These are phyloP conservation scores for Trichoderma sp. DNA, from an alignment of 2,329 filamentous ascomycete genomes.

Conservation along the genomic window DNA sequence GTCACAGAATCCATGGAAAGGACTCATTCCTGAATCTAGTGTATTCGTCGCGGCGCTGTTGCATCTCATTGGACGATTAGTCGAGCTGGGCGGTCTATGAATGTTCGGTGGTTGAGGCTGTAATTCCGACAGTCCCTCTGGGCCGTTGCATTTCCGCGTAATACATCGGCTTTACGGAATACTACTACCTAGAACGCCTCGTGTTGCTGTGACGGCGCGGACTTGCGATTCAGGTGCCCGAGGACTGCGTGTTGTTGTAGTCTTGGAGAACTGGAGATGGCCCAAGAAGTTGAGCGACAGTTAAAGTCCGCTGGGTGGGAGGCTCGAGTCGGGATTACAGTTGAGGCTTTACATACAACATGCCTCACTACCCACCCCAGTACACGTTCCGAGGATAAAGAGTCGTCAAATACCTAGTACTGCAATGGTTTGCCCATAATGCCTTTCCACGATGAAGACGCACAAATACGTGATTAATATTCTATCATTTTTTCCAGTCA, in stretches of 20 bases:
- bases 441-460: neutral
- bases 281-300: too few species aligned
- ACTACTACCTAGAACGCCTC: too few species aligned
- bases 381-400: neutral
- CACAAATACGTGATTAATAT: constrained; percentile 24
- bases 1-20: too few species aligned
- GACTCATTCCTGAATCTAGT: too few species aligned
- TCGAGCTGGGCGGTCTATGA: too few species aligned
- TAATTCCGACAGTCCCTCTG: constrained; percentile 6
- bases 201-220: neutral
- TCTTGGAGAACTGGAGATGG: neutral
- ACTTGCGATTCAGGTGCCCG: neutral
- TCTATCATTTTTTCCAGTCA: constrained; percentile 24
- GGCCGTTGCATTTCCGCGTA: constrained; percentile 11
- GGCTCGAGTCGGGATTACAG: neutral
- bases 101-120: neutral
- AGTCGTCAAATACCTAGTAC: neutral
- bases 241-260: neutral
- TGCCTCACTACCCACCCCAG: neutral
- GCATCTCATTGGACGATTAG: constrained; percentile 1
- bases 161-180: neutral
- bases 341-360: neutral
- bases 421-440: neutral
- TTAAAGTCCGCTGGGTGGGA: neutral
- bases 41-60: neutral